Base-by-base conservation (phyloP, 2,329 filamentous ascomycete species). In the Colletotrichum sp. region DNA sequence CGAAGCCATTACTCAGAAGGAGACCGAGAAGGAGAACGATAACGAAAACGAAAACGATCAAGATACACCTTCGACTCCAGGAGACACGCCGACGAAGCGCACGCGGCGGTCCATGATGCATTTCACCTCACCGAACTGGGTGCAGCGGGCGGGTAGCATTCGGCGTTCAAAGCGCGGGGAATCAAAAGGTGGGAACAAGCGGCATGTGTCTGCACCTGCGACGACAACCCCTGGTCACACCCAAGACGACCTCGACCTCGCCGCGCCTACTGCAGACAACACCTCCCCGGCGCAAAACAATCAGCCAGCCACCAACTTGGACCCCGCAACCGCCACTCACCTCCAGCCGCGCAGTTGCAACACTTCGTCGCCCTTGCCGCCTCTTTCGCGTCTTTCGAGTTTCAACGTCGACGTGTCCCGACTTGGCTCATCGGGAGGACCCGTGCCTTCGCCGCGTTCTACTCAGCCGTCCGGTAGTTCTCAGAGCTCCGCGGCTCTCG, bases 71-170 rank as follows among this genome's bases (percentile, higher is more conserved):
- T 71, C 80, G 74, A 79, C 83, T 3, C 80, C 82, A 3, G 85
- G 87, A 48, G 82, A 82, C 32, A 86, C 86, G 3, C 85, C 87
- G 3, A 84, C 86, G 9, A 88, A 86, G 78, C 85, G 82, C 66
- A 84, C 89, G 14, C 87, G 86, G 69, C 87, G 89, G 74, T 92
- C 91, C 18, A 84, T 90, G 18, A 89, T 91, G 86, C 90, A 91
- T 70, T 90, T 93, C 75, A 86, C 86, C 75, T 90, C 91, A 3
- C 87, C 91, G 18, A 89, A 84, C 65, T 92, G 91, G 90, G 89
- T 92, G 76, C 84, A 89, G 38, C 89, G 85, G 80, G 86, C 88
- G 10, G 88, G 90, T 70, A 93, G 91, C 82, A 80, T 92, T 69
- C 88, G 90, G 64, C 88, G 89, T 26, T 84, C 87, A 34, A 92